Evolutionary conservation across 148 eudicot genomes (phyloP), one percentile per base, ranked within the genome.

Genomic region (Rhododendron henanense): DNA sequence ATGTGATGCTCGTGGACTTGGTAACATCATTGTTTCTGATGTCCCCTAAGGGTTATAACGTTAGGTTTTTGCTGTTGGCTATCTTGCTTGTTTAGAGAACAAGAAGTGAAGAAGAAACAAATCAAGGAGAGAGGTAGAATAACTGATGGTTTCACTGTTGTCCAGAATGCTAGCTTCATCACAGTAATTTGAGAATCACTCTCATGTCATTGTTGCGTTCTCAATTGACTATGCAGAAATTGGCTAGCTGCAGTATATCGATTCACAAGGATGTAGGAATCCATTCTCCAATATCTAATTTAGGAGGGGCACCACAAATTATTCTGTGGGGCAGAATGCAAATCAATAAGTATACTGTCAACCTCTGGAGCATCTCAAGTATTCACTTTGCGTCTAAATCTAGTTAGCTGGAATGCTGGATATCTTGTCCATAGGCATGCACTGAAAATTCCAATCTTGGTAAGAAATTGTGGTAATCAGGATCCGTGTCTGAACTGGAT

Each of bases 31-130:
- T 25, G 13, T 28, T 18, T 81, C 45, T 81, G 65, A 18, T 81
- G 59, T 28, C 83, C 65, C 35, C 15, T 5, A 33, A 80, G 83
- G 61, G 18, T 80, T 25, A 15, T 80, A 14, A 2, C 15, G 5
- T 48, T 81, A 81, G 45, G 83, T 33, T 51, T 25, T 79, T 48
- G 37, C 59, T 48, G 65, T 31, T 80, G 53, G 83, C 57, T 80
- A 53, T 80, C 65, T 80, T 51, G 83, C 5, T 16, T 53, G 65
- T 80, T 47, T 53, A 44, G 44, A 51, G 10, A 51, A 31, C 83
- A 28, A 53, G 23, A 53, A 50, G 83, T 80, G 65, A 80, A 28
- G 44, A 13, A 80, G 83, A 80, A 80, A 80, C 13, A 6, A 33
- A 81, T 10, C 28, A 16, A 55, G 15, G 67, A 35, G 23, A 31